Evolutionary conservation across 257 asterid genomes (phyloP), one percentile per base, ranked within the genome.

Genomic region (Voacanga thouarsii): DNA sequence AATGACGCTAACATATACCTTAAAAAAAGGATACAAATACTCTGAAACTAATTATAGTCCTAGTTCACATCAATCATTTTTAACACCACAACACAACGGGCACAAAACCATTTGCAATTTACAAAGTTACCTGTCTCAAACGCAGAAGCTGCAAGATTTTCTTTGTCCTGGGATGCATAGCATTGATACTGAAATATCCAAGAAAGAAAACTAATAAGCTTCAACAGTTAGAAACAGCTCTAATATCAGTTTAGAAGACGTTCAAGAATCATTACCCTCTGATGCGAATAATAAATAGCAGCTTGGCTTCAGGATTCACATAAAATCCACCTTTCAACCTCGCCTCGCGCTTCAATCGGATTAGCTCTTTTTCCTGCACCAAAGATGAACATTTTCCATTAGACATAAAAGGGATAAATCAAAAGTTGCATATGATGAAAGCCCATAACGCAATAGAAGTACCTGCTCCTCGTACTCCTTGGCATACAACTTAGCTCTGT

Each of bases 261-360:
- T 33, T 6, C 28, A 49, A 43, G n/a, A 82, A 37, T 33, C 11
- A 19, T 66, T 81, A 92, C 97, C 97, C 97, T 33, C 96, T 91
- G 71, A 92, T 92, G 15, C 97, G 78, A 77, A 92, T 69, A 77
- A 92, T 88, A 75, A 90, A 92, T 45, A 92, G 43, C 39, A 92
- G 79, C 80, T 89, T 92, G 1, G 97, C 94, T 68, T 92, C 96
- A 0, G 96, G 96, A 44, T 81, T 86, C n/a, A 92, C 97, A 81
- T 92, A 92, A 77, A 92, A 92, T 8, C 97, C 97, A 28, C 97
- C 97, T 78, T 89, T 92, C 94, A 92, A 81, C 78, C 97, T 84
- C 0, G 97, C 97, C 72, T 92, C 97, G 0, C 96, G 91, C 89
- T 92, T 92, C 89, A 92, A 80, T 7, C 64, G 86, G 72, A 87